Conservation (phyloP, 768 basidiomycete genomes). For the Hypholoma fasciculare region DNA sequence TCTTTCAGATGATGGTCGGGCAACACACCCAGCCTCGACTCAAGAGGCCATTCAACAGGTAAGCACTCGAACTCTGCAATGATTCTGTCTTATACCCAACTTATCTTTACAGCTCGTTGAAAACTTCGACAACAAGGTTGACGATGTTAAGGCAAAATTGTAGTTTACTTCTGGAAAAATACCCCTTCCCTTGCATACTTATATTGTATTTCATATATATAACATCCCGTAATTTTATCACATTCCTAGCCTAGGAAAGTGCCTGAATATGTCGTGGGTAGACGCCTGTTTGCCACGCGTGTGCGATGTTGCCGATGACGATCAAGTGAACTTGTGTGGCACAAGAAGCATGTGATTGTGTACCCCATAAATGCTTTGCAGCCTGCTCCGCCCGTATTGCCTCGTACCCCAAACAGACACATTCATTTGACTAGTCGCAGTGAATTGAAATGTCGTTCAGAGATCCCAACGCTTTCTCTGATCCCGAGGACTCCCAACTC, state of each 20-base stretch:
- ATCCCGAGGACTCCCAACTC: constrained; percentile 79
- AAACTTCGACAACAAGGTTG: constrained; percentile 52
- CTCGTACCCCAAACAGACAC: background rate
- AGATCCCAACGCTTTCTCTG: constrained; percentile 54
- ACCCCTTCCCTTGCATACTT: background rate
- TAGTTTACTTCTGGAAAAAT: constrained; percentile 26
- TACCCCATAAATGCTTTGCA: background rate
- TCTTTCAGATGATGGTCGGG: constrained; percentile 67
- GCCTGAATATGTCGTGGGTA: background rate
- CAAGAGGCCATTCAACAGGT: constrained; percentile 80
- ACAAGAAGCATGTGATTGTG: constrained; percentile 8
- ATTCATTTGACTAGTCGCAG: background rate
- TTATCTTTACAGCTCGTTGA: constrained; percentile 35
- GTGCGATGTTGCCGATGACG: background rate
- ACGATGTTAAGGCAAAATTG: constrained; percentile 50
- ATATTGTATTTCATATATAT: constrained; percentile 8
- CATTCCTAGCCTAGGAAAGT: background rate
- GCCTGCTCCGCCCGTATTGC: no score
- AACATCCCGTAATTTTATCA: constrained; percentile 3
- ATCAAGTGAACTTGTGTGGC: background rate
- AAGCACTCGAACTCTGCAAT: constrained; percentile 14
- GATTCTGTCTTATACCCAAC: background rate
- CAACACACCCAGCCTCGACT: constrained; percentile 77
- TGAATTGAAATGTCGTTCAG: constrained; percentile 38
- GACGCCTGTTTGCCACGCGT: background rate